Evolutionary conservation across 1,284 basidiomycete genomes (phyloP).

Genomic region (Meira miltonrushii): DNA sequence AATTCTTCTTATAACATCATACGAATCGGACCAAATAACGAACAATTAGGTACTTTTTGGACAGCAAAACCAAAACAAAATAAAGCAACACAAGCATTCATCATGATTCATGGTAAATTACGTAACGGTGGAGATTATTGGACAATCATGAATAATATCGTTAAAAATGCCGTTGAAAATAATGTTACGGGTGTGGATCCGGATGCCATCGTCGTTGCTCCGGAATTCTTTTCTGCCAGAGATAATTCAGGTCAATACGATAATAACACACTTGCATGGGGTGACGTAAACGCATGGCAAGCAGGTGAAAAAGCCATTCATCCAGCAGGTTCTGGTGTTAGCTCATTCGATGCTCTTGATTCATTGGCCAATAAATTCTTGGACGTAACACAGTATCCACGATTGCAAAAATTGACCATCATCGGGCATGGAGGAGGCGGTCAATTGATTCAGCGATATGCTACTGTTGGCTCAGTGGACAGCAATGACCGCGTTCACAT

Average conservation of each 20-base stretch:
- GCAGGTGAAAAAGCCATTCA: conserved; percentile 39
- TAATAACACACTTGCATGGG: conserved; percentile 38
- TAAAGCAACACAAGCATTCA: conserved; percentile 32
- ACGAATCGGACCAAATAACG: conserved; percentile 18
- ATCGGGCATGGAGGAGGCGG: conserved; percentile 49
- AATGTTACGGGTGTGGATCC: conserved; percentile 20
- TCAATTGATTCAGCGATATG: conserved; percentile 47
- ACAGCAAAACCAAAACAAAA: conserved; percentile 18
- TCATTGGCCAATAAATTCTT: conserved; percentile 33
- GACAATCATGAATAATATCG: conserved; percentile 32
- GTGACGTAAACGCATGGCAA: conserved; percentile 45
- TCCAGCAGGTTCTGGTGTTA: conserved; percentile 24
- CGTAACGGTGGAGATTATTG: conserved; percentile 33
- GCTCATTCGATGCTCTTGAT: conserved; percentile 44
- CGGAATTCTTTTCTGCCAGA: conserved; percentile 37
- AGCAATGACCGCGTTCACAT: conserved; percentile 19
- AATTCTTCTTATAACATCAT: conserved; percentile 28
- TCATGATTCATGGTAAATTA: conserved; percentile 49
- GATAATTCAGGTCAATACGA: conserved; percentile 40
- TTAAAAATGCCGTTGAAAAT: conserved; percentile 25
- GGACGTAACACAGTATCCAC: conserved; percentile 29
- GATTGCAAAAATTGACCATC: conserved; percentile 34
- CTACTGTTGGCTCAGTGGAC: conserved; percentile 4
- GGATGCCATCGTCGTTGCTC: conserved; percentile 42
- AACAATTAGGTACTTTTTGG: conserved; percentile 36